A percentile compares a stretch with the other conserved stretches of the same genome.
Evolutionary conservation across 805 yeast species (phyloP).

Genomic region (Ogataea saltuana): DNA sequence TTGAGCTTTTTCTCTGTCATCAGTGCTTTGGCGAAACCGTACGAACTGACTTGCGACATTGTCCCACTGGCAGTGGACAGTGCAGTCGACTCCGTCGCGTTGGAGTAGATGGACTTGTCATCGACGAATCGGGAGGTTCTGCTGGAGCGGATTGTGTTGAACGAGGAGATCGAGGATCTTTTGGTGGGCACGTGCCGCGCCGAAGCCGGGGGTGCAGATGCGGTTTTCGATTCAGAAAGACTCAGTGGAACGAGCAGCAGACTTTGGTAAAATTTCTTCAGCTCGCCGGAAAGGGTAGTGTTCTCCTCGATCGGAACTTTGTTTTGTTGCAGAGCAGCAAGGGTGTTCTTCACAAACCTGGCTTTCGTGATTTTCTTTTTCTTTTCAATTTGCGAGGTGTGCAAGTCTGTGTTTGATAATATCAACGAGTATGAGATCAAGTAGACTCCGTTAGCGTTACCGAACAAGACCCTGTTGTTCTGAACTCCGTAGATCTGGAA

Average conservation of each 20-base stretch:
- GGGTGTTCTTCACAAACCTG: slow-evolving; percentile 51
- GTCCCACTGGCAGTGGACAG: slow-evolving; percentile 1
- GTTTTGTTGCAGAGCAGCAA: slow-evolving; percentile 43
- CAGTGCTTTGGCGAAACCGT: slow-evolving; percentile 32
- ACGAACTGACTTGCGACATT: slow-evolving; percentile 11
- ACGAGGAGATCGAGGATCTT: slow-evolving; percentile 15
- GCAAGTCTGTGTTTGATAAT: slow-evolving; percentile 75
- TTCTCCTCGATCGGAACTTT: slow-evolving; percentile 20
- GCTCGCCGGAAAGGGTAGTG: slow-evolving; percentile 39
- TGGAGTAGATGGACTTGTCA: slow-evolving; percentile 15
- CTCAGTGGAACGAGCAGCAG: slow-evolving; percentile 38
- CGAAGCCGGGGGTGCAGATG: not conserved
- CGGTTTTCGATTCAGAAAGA: slow-evolving; percentile 10
- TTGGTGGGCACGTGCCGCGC: slow-evolving; percentile 8
- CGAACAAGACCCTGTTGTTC: slow-evolving; percentile 35
- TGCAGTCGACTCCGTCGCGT: slow-evolving; percentile 1
- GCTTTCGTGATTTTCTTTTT: slow-evolving; percentile 40
- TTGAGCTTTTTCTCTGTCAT: slow-evolving; percentile 27
- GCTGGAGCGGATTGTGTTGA: slow-evolving; percentile 9
- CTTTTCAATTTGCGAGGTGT: slow-evolving; percentile 49
- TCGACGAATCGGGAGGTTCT: slow-evolving; percentile 2
- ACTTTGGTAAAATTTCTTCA: slow-evolving; percentile 46
- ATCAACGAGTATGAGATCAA: slow-evolving; percentile 71
- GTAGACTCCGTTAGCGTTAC: slow-evolving; percentile 60
- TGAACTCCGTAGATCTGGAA: slow-evolving; percentile 46